Base-by-base conservation (phyloP, 2,329 filamentous ascomycete genomes). In the Trichoderma sp. region DNA sequence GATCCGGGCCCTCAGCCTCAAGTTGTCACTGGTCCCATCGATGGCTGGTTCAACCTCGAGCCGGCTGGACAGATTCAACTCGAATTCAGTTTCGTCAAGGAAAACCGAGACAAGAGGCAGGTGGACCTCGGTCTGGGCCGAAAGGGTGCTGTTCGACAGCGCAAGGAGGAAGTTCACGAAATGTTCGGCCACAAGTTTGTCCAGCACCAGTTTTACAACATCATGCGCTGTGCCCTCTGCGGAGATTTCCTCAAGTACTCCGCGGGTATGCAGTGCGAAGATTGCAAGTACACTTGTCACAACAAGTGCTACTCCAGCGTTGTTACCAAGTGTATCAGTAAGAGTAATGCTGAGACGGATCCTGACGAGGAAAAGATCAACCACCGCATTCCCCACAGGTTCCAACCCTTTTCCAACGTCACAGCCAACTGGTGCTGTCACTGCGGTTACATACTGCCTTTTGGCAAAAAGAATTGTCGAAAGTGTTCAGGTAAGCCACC, bases 281-380 rank as follows among this genome's bases (percentile, higher is more conserved):
- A 99, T 86, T 99, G 97, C 93, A 98, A 98, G 86, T 98, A 98
- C 86, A 98, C 96, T 53, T 99, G 97, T 85, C 97, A 99, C 85
- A 96, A 95, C 81, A 98, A 98, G 86, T 99, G 97, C 84, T 99
- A 98, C 85, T 87, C 91, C 18, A 97, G 95, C 84, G 97, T 99
- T 64, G 97, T 99, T 80, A 99, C 97, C 78, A 99, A 99, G 85
- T 99, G 97, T 87, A 99, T 99, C 85, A 98, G 96, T 87, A 98
- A 99, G 85, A 98, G 96, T 77, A 99, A 99, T 83, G 96, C 97
- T 78, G 97, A 99, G 84, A 97, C 95, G 6, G 97, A 99, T 83
- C 96, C 97, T 27, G 97, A 99, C 85, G 97, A 99, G 85, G 97
- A 98, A 86, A 99, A 98, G 88, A 97, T 99, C 90, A 99, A 99